Percentiles rank a stretch among this genome's conserved stretches.
phyloP scores from a whole-genome alignment of 805 yeast species.

The Soucietia sequanensis region DNA sequence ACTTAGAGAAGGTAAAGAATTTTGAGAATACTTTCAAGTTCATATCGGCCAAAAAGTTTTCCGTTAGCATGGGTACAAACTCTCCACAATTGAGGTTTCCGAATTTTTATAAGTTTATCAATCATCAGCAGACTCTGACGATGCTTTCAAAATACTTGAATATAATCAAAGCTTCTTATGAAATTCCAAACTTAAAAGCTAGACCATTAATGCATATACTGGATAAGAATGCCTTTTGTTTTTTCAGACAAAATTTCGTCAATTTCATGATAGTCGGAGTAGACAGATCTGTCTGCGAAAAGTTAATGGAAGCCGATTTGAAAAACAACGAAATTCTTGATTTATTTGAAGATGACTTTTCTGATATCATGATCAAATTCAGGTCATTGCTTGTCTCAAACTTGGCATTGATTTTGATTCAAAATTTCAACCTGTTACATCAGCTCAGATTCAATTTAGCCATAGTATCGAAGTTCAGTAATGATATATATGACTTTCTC shows the following conservation, averaged over 20 bases:
- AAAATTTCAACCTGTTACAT: too few relatives aligned
- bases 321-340: background rate
- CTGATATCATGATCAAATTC: too few relatives aligned
- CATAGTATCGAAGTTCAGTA: too few relatives aligned
- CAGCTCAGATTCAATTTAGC: too few relatives aligned
- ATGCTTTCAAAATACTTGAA: slow-evolving; percentile 3
- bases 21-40: slow-evolving; percentile 20
- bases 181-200: too few relatives aligned
- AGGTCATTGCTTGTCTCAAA: background rate
- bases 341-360: too few relatives aligned
- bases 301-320: too few relatives aligned
- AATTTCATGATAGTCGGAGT: slow-evolving; percentile 6
- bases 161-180: slow-evolving; percentile 8
- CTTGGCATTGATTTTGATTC: too few relatives aligned
- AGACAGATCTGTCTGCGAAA: too few relatives aligned
- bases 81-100: slow-evolving; percentile 26
- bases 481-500: too few relatives aligned
- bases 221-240: slow-evolving; percentile 2
- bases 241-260: slow-evolving; percentile 5
- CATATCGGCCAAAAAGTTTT: slow-evolving; percentile 4
- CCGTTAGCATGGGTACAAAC: slow-evolving; percentile 20
- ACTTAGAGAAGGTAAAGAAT: slow-evolving; percentile 7
- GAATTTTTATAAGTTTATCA: slow-evolving; percentile 18
- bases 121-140: too few relatives aligned
- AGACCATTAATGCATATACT: too few relatives aligned